phyloP scores from a whole-genome alignment of 2,329 filamentous ascomycete species.

The Rosellinia necatrix region DNA sequence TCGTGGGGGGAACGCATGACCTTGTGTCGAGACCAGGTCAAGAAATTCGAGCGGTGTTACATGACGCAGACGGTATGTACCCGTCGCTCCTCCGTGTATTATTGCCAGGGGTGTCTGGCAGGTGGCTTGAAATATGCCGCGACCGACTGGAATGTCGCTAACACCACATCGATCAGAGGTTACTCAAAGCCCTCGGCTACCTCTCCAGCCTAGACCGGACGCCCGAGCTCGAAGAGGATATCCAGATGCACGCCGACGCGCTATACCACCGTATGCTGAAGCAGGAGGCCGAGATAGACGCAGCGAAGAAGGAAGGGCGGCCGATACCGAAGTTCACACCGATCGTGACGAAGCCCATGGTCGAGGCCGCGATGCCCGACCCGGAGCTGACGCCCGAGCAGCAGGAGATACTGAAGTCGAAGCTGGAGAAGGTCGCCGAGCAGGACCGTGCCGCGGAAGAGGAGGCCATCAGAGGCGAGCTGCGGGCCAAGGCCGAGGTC shows the following conservation, averaged over 20 bases:
- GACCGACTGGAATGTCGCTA: slow-evolving; percentile 1
- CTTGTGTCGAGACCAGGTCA: slow-evolving; percentile 80
- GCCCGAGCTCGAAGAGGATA: slow-evolving; percentile 75
- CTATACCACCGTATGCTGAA: slow-evolving; percentile 86
- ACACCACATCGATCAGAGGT: slow-evolving; percentile 59
- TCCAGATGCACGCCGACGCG: slow-evolving; percentile 94
- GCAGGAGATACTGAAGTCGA: slow-evolving; percentile 56
- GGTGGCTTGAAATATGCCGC: not conserved
- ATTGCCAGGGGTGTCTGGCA: no score
- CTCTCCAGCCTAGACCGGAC: slow-evolving; percentile 69
- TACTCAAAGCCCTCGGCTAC: slow-evolving; percentile 89
- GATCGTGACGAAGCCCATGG: slow-evolving; percentile 49
- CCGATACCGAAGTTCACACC: slow-evolving; percentile 64
- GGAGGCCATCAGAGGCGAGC: slow-evolving; percentile 66
- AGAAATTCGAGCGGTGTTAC: slow-evolving; percentile 83
- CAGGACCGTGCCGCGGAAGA: slow-evolving; percentile 66
- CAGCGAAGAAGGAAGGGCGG: slow-evolving; percentile 66
- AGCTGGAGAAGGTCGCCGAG: slow-evolving; percentile 61
- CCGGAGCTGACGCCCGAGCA: slow-evolving; percentile 51
- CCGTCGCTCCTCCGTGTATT: not conserved
- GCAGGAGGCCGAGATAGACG: slow-evolving; percentile 76
- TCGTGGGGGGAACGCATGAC: slow-evolving; percentile 70
- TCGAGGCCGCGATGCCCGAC: slow-evolving; percentile 11
- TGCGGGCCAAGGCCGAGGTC: slow-evolving; percentile 63
- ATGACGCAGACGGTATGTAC: slow-evolving; percentile 77